A percentile compares a stretch with the other conserved stretches of the same genome.
These are phyloP conservation scores for Quaeritorhiza haematococci DNA, from an alignment of 371 early-diverging fungal species.

Conservation along the genomic window DNA sequence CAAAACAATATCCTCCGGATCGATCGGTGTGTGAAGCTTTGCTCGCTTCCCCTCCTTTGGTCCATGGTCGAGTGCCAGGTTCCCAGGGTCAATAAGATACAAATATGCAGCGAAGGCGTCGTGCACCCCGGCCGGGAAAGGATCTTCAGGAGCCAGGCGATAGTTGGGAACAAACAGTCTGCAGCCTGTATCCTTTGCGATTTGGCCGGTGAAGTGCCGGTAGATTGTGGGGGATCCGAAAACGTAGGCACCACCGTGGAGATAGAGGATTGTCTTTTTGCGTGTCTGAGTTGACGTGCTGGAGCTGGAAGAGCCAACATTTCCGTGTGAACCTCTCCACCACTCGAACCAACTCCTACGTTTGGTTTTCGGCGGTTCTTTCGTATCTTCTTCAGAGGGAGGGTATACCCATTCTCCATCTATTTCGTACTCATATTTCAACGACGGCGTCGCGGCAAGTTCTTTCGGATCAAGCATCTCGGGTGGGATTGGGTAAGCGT, in stretches of 20 bases:
- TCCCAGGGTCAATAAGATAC: slow-evolving; percentile 18
- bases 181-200: slow-evolving; percentile 28
- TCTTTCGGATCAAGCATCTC: too few species aligned
- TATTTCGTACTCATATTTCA: too few species aligned
- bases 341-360: too few species aligned
- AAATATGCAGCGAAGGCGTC: slow-evolving; percentile 39
- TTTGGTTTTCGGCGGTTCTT: too few species aligned
- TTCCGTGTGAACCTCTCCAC: too few species aligned
- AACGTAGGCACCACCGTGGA: slow-evolving; percentile 72
- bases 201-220: slow-evolving; percentile 24
- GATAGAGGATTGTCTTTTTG: slow-evolving; percentile 53
- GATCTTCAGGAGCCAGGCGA: slow-evolving; percentile 36
- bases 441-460: too few species aligned
- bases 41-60: slow-evolving; percentile 10
- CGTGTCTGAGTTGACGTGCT: too few species aligned
- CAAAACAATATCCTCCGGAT: slow-evolving; percentile 31
- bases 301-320: too few species aligned
- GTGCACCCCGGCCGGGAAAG: slow-evolving; percentile 40
- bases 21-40: too few species aligned
- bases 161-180: slow-evolving; percentile 41
- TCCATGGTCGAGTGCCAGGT: neutral
- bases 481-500: too few species aligned
- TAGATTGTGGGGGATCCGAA: slow-evolving; percentile 32
- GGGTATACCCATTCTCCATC: too few species aligned
- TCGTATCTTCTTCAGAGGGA: too few species aligned